phyloP scores from a whole-genome alignment of 179 eudicot genomes.

The Amaranthus tricolor region DNA sequence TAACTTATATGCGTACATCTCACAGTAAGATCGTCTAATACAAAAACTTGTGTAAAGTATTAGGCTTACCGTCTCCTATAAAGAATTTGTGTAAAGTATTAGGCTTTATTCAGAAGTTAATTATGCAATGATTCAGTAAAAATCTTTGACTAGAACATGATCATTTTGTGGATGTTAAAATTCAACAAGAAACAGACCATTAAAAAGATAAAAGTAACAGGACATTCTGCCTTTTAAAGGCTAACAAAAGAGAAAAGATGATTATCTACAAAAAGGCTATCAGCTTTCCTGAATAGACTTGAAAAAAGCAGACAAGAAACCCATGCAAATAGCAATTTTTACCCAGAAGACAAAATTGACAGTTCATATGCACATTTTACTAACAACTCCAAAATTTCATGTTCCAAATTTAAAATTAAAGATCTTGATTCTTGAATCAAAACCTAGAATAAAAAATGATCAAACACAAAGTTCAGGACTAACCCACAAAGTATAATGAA shows the following conservation, averaged over 20 bases:
- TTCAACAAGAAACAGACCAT: background rate
- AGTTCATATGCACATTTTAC: too few relatives aligned
- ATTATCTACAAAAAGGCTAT: conserved; percentile 18
- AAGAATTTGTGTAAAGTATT: too few relatives aligned
- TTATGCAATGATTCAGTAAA: background rate
- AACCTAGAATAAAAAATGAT: too few relatives aligned
- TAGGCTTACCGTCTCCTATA: too few relatives aligned
- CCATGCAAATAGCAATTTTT: background rate
- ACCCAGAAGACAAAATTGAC: background rate
- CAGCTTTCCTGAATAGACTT: conserved; percentile 18
- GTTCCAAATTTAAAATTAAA: too few relatives aligned
- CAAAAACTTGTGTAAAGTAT: too few relatives aligned
- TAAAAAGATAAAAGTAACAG: background rate
- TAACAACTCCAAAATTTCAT: too few relatives aligned
- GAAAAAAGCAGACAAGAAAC: background rate
- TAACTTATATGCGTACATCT: too few relatives aligned
- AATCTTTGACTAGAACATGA: background rate
- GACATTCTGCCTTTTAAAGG: background rate
- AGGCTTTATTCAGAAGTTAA: too few relatives aligned
- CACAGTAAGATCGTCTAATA: too few relatives aligned
- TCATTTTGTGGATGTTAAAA: background rate
- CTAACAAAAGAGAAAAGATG: background rate
- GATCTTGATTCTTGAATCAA: too few relatives aligned
- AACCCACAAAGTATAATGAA: background rate
- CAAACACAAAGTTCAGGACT: background rate